Evolutionary conservation across 345 rosid genomes (phyloP), one percentile per base, ranked within the genome.

Genomic region (Theobroma cacao): DNA sequence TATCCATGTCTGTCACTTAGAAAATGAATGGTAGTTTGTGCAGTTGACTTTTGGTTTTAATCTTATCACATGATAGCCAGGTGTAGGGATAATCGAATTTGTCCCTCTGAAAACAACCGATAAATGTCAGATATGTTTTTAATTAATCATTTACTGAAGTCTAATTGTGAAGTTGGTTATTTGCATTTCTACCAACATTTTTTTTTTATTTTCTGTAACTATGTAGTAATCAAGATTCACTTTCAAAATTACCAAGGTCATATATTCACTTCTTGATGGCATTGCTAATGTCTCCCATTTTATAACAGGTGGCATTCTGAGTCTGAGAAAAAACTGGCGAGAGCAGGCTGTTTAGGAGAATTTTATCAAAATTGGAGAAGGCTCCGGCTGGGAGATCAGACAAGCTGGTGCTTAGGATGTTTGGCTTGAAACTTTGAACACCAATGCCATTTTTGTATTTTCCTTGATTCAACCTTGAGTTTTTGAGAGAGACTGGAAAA

Each of bases 301-400:
- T 45, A 63, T 41, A 41, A 31, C 66, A 67, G 81, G 50, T 40
- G 62, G 61, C 18, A 33, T 72, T 78, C 61, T 22, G 75, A 47
- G 33, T 22, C 14, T 26, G 40, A 47, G 72, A 59, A 58, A 48
- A 59, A 58, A 48, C 55, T 12, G 4, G 50, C 64, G 31, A 38
- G 36, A 41, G 55, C 7, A 3, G 40, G 45, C 76, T 22, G 22
- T 28, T 47, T 38, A 8, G 14, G 56, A 26, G 38, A 68, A 36
- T 22, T 63, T 22, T 40, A 11, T 64, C 48, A 11, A 45, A 47
- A 71, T 15, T 24, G 14, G 43, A 56, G 72, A 65, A 13, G 58
- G 41, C 33, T 45, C 34, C 17, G 52, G 75, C 18, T 60, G 2
- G 22, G 65, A 40, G 28, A 59, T 41, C 12, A 30, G 47, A 24